Conservation (phyloP, 2,329 filamentous ascomycete species). For the Monilinia vaccinii-corymbosi region DNA sequence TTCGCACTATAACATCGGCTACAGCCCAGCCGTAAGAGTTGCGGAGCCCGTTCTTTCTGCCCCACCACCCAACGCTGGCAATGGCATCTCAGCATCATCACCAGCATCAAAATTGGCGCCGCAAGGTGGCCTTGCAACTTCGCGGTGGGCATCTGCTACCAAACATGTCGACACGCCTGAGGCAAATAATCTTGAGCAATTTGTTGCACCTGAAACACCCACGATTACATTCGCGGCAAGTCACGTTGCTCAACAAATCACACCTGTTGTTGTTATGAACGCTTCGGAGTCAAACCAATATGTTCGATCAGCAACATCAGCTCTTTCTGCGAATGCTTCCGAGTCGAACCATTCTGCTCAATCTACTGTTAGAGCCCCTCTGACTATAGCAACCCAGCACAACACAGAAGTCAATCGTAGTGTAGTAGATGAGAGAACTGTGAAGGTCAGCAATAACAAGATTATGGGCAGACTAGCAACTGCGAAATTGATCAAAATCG, state of each 20-base stretch:
- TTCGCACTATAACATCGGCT: not conserved
- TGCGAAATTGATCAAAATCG: not conserved
- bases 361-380: not conserved
- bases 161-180: not conserved
- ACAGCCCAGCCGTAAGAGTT: not conserved
- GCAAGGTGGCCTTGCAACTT: not conserved
- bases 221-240: not conserved
- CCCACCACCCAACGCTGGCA: not conserved
- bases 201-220: not conserved
- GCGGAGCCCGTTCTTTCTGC: not conserved
- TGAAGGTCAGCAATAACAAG: conserved; percentile 6
- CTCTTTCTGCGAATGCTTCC: not conserved
- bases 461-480: not conserved
- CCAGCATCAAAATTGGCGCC: not conserved
- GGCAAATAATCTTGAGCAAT: not conserved
- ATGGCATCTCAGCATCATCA: not conserved
- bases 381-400: not conserved
- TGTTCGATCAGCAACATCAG: not conserved
- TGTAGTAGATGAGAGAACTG: not conserved
- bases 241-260: not conserved
- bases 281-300: not conserved
- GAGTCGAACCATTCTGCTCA: not conserved
- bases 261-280: not conserved
- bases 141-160: not conserved
- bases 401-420: not conserved